These are phyloP conservation scores for Logfia minima DNA, from an alignment of 129 eudicot species.

Conservation along the genomic window DNA sequence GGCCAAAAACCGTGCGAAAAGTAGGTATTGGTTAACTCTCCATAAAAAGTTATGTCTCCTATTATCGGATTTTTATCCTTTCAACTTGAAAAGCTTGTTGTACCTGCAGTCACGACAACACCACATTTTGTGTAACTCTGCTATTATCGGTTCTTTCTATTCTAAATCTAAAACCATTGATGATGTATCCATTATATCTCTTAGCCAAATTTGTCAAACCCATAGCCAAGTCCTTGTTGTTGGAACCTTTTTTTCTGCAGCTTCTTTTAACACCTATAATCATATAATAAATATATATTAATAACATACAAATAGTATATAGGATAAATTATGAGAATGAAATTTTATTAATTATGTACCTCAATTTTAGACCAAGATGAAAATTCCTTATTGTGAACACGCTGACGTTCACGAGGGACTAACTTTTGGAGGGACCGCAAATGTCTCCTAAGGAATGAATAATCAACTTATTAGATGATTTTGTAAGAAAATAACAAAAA, in stretches of 20 bases:
- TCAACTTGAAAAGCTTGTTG: conserved; percentile 3
- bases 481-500: no score
- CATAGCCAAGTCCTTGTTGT: background rate
- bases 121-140: conserved; percentile 11
- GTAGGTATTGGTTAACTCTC: conserved; percentile 9
- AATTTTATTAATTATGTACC: no score
- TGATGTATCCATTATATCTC: conserved; percentile 17
- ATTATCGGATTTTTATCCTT: conserved; percentile 11
- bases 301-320: background rate
- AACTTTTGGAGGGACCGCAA: conserved; percentile 1
- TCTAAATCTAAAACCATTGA: conserved; percentile 13
- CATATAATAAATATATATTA: background rate
- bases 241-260: background rate
- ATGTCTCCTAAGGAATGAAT: background rate
- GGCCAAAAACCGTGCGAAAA: no score
- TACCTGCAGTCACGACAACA: background rate
- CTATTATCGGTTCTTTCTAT: background rate
- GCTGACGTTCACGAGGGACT: conserved; percentile 5
- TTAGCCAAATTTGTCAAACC: conserved; percentile 12
- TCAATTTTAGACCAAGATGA: background rate
- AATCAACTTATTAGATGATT: conserved; percentile 6
- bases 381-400: conserved; percentile 2
- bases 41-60: background rate
- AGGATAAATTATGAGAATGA: background rate
- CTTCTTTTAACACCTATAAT: conserved; percentile 2